These are phyloP conservation scores for Mortierella hygrophila DNA, from an alignment of 192 early-diverging fungal genomes.

Conservation along the genomic window DNA sequence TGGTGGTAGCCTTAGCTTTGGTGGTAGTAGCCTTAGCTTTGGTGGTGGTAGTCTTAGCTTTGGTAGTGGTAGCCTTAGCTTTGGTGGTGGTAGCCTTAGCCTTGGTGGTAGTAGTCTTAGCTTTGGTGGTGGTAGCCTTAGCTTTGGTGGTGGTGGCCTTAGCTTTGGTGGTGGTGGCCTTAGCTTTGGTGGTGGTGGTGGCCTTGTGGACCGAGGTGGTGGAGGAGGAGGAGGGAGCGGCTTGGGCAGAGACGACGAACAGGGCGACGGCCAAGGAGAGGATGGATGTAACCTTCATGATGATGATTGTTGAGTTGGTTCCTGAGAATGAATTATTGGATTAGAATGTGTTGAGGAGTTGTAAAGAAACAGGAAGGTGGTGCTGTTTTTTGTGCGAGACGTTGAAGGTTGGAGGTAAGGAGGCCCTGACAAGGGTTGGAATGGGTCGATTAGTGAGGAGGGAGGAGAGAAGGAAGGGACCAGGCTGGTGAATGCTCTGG, in stretches of 20 bases:
- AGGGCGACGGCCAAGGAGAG: constrained; percentile 43
- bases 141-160: too few species aligned
- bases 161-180: not conserved
- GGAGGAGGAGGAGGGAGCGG: constrained; percentile 1
- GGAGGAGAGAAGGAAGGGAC: constrained; percentile 3
- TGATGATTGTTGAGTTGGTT: not conserved
- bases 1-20: not conserved
- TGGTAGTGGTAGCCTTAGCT: not conserved
- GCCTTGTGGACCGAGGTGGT: constrained; percentile 7
- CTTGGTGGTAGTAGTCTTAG: not conserved
- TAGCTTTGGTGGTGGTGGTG: constrained; percentile 11
- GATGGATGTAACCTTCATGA: constrained; percentile 53
- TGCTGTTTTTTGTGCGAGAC: not conserved
- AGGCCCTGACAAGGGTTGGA: constrained; percentile 54
- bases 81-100: constrained; percentile 2
- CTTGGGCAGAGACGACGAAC: constrained; percentile 34
- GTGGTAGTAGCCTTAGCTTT: not conserved
- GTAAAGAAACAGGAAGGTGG: not conserved
- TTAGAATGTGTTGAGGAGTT: not conserved
- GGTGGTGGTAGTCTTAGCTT: not conserved
- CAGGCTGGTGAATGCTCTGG: constrained; percentile 20
- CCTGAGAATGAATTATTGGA: not conserved
- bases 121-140: not conserved
- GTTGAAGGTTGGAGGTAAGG: not conserved
- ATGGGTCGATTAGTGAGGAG: constrained; percentile 26